These are phyloP conservation scores for Hawksworthiomyces lignivorus DNA, from an alignment of 2,329 filamentous ascomycete species.

Conservation along the genomic window DNA sequence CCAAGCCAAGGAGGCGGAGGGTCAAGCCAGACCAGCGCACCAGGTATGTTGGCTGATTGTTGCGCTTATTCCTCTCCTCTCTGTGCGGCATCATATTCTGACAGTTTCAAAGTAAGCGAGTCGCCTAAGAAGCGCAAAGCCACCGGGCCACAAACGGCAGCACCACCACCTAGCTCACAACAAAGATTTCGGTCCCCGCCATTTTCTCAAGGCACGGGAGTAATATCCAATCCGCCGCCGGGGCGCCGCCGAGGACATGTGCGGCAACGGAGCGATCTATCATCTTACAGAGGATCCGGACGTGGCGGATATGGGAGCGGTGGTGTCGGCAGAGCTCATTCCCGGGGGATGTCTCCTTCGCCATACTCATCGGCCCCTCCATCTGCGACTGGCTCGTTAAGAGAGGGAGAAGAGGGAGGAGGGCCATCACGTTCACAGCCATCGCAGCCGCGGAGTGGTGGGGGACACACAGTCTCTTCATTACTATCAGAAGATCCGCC, in stretches of 20 bases:
- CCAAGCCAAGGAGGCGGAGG: slow-evolving; percentile 32
- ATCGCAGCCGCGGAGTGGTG: slow-evolving; percentile 21
- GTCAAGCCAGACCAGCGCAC: slow-evolving; percentile 1
- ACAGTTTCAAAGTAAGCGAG: slow-evolving; percentile 35
- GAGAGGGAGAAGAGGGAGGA: slow-evolving; percentile 26
- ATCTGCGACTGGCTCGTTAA: slow-evolving; percentile 24
- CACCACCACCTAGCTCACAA: slow-evolving; percentile 37
- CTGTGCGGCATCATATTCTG: slow-evolving; percentile 16
- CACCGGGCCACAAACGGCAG: slow-evolving; percentile 43
- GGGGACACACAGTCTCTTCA: slow-evolving; percentile 37
- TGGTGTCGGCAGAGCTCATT: slow-evolving; percentile 11
- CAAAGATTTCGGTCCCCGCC: slow-evolving; percentile 45
- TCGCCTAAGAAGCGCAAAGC: slow-evolving; percentile 84
- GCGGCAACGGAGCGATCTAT: slow-evolving; percentile 58
- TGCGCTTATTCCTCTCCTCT: background rate
- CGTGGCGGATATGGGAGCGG: slow-evolving; percentile 6
- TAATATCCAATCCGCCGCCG: slow-evolving; percentile 44
- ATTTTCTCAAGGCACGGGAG: slow-evolving; percentile 38
- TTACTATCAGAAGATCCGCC: slow-evolving; percentile 33
- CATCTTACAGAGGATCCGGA: slow-evolving; percentile 35
- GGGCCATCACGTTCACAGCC: slow-evolving; percentile 13
- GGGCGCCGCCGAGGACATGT: slow-evolving; percentile 52
- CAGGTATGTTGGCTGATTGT: slow-evolving; percentile 5
- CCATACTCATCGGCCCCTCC: slow-evolving; percentile 26
- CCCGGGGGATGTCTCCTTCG: slow-evolving; percentile 22